Conservation (phyloP, 768 basidiomycete species). For the Lactarius trivialis region DNA sequence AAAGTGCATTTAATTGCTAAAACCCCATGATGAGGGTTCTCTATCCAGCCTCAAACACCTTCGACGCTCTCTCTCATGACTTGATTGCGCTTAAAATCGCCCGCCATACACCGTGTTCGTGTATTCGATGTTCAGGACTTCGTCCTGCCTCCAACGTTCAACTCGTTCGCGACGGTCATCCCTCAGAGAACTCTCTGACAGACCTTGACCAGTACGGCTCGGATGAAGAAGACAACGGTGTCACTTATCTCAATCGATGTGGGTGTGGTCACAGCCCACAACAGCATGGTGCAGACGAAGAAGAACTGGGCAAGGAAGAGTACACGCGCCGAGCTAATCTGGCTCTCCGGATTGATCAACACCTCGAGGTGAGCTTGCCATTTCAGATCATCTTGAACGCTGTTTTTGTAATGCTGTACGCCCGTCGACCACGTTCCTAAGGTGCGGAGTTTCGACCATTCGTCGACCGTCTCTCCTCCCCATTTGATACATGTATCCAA, state of each 20-base stretch:
- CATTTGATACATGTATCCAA: background rate
- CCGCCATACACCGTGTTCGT: conserved; percentile 72
- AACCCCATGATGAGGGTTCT: conserved; percentile 49
- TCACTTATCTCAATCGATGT: conserved; percentile 53
- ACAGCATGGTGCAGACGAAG: conserved; percentile 62
- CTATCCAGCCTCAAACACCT: conserved; percentile 58
- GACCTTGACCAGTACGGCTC: conserved; percentile 62
- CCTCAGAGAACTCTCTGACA: conserved; percentile 40
- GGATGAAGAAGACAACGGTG: conserved; percentile 54
- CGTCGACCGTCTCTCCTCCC: conserved; percentile 1
- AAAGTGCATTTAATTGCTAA: background rate
- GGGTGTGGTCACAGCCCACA: conserved; percentile 60
- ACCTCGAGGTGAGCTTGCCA: conserved; percentile 57
- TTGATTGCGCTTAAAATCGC: conserved; percentile 71
- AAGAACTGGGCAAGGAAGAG: conserved; percentile 51
- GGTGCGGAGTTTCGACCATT: conserved; percentile 24
- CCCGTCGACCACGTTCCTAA: conserved; percentile 3
- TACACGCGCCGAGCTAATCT: conserved; percentile 66
- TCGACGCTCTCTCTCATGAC: conserved; percentile 41
- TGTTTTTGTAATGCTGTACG: conserved; percentile 5
- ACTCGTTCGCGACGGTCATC: conserved; percentile 49
- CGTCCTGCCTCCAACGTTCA: conserved; percentile 54
- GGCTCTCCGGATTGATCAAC: conserved; percentile 74
- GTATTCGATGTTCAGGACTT: conserved; percentile 62
- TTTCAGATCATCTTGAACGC: background rate